Base-by-base conservation (phyloP, 805 yeast species). In the Hemisphaericaspora nanyangensis region DNA sequence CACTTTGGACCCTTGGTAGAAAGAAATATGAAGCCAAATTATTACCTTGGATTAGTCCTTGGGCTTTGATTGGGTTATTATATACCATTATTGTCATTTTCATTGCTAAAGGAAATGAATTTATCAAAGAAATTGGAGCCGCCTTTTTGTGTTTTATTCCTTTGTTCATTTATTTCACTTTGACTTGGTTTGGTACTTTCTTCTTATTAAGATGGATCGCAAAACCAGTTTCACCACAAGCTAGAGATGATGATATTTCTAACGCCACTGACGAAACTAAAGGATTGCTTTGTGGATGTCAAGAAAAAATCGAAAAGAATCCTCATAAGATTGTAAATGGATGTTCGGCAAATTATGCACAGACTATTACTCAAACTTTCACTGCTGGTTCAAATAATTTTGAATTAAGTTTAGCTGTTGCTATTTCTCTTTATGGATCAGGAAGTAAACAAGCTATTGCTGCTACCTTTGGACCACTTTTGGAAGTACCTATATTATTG, bases 301-400 rank as follows among this genome's bases (percentile, higher is more conserved):
- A 68, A 44, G 54, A 63, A 25, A 44, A 48, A 17, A 26, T 34
- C n/a, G 30, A 29, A 5, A 26, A 27, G 2, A 27, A 16, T 17
- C 38, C 46, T 27, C 34, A 29, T 7, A 54, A 50, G 40, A 58
- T 63, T 55, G 45, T 40, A 24, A 39, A 32, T 10, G 47, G 54
- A 19, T 69, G 76, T 46, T 46, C 58, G 30, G 74, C 75, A 6
- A 52, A 47, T 30, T 77, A 74, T 50, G 47, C 56, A 6, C 59
- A 61, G 24, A 67, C 69, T 5, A 56, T 68, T 25, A 72, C 80
- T 12, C 82, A 77, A 45, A 60, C 75, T 8, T 77, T 77, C 48
- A 74, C 80, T 3, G 79, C 80, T 11, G 74, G 81, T 1, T 72
- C 79, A 5, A 77, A 77, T 50, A 77, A 77, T 50, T 77, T 77